A percentile compares a stretch with the other conserved stretches of the same genome.
phyloP scores from a whole-genome alignment of 345 rosid species.

The Conringia planisiliqua region DNA sequence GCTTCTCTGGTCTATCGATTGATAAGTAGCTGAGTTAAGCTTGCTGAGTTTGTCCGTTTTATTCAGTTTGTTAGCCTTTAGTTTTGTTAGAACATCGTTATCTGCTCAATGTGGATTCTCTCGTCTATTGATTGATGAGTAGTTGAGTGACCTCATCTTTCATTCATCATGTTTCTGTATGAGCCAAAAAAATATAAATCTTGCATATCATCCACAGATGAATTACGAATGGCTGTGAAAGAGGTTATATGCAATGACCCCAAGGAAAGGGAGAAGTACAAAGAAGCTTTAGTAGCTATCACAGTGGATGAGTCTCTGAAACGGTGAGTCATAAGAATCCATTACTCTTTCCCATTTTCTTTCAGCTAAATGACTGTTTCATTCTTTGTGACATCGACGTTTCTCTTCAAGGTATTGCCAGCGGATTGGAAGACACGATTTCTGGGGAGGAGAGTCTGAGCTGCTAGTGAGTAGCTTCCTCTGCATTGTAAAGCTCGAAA shows the following conservation, averaged over 20 bases:
- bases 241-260: slow-evolving; percentile 67
- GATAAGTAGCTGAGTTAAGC: not conserved
- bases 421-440: slow-evolving; percentile 63
- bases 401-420: slow-evolving; percentile 61
- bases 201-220: slow-evolving; percentile 46
- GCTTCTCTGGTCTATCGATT: not conserved
- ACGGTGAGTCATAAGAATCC: slow-evolving; percentile 40
- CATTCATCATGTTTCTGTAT: not conserved
- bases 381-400: not conserved
- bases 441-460: slow-evolving; percentile 98
- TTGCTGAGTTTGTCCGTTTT: not conserved
- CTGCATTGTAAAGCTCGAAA: not conserved
- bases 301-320: slow-evolving; percentile 80
- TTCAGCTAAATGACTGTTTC: not conserved
- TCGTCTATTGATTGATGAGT: not conserved
- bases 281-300: slow-evolving; percentile 75
- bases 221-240: slow-evolving; percentile 81
- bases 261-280: slow-evolving; percentile 56
- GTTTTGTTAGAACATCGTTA: not conserved
- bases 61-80: not conserved
- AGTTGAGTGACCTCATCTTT: not conserved
- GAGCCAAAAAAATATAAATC: not conserved
- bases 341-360: not conserved
- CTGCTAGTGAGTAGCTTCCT: slow-evolving; percentile 57
- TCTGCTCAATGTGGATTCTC: not conserved